These are phyloP conservation scores for Elongisporangium anandrum DNA, from an alignment of 352 stramenopile species.

Conservation along the genomic window DNA sequence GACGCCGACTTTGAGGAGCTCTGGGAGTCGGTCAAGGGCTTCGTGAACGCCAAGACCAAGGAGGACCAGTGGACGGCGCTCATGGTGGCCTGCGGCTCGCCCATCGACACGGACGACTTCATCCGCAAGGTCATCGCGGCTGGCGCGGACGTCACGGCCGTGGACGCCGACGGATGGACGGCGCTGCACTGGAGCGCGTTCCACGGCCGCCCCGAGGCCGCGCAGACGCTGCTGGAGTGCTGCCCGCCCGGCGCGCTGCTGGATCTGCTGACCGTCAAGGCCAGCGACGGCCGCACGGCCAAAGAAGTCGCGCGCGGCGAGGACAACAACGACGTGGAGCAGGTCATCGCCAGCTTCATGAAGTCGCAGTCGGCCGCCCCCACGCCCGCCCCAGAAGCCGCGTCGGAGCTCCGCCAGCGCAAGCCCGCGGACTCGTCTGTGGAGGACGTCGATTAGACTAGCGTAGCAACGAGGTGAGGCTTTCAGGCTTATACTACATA, in stretches of 20 bases:
- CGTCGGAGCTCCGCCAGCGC: slow-evolving; percentile 49
- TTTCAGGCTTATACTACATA: neutral
- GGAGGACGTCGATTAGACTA: slow-evolving; percentile 73
- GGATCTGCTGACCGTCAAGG: slow-evolving; percentile 46
- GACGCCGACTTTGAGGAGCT: slow-evolving; percentile 75
- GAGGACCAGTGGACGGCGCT: slow-evolving; percentile 79
- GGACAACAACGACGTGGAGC: slow-evolving; percentile 63
- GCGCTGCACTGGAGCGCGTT: slow-evolving; percentile 83
- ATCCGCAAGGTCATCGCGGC: slow-evolving; percentile 58
- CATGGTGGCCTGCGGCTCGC: slow-evolving; percentile 78
- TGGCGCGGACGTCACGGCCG: slow-evolving; percentile 51
- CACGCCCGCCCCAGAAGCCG: neutral
- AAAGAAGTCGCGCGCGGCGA: slow-evolving; percentile 65
- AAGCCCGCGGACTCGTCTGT: slow-evolving; percentile 47
- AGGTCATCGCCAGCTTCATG: slow-evolving; percentile 44
- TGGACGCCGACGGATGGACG: slow-evolving; percentile 78
- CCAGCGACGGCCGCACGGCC: slow-evolving; percentile 57
- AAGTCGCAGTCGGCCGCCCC: slow-evolving; percentile 7
- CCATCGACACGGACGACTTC: slow-evolving; percentile 78
- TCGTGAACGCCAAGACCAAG: slow-evolving; percentile 62
- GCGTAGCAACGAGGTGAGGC: neutral
- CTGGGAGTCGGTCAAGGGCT: slow-evolving; percentile 49
- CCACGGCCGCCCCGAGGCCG: slow-evolving; percentile 68
- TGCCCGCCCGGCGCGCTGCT: slow-evolving; percentile 29
- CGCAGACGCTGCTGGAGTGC: slow-evolving; percentile 47